Conservation (phyloP, 2,329 filamentous ascomycete species). For the Phialophora tarda region DNA sequence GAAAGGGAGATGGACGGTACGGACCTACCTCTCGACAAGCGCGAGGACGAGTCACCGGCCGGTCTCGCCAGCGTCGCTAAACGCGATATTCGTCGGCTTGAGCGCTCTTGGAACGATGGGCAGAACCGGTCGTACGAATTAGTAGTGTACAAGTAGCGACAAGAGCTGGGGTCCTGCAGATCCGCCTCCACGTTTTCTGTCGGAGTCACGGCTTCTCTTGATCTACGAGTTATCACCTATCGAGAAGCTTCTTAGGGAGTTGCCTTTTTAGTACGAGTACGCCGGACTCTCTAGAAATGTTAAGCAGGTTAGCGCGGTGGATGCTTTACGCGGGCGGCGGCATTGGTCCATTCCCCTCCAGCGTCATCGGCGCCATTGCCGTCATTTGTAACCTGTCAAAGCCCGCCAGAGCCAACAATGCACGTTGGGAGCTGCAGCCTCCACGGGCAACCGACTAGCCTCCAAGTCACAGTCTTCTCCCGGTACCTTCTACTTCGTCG, state of each 20-base stretch:
- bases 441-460: background rate
- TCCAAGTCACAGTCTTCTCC: background rate
- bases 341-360: background rate
- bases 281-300: background rate
- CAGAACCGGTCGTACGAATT: background rate
- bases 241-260: background rate
- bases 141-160: background rate
- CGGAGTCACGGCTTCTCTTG: background rate
- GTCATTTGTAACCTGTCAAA: constrained; percentile 1
- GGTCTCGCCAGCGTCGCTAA: background rate
- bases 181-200: constrained; percentile 17
- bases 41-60: background rate
- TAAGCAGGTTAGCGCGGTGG: background rate
- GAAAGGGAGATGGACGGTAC: background rate
- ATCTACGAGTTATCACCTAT: background rate
- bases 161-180: background rate
- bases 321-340: background rate
- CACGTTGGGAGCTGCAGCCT: background rate
- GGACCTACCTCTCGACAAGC: background rate
- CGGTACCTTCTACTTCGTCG: background rate
- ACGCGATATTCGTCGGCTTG: background rate
- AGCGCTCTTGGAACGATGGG: background rate
- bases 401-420: background rate
- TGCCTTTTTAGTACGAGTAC: background rate
- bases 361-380: background rate